Base-by-base conservation (phyloP, 805 yeast genomes). In the Candida xyloterini region DNA sequence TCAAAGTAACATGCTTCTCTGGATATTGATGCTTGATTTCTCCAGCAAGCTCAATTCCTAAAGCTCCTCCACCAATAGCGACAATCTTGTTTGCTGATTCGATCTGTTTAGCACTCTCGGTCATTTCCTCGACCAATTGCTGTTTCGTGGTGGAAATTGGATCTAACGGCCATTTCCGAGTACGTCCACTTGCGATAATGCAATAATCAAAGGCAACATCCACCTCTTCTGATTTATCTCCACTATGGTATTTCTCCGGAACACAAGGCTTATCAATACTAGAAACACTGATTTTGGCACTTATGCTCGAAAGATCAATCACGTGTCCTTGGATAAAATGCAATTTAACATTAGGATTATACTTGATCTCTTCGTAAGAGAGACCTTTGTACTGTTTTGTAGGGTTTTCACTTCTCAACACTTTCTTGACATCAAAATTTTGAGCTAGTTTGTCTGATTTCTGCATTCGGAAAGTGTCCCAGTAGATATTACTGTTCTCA, bases 101-200 rank as follows among this genome's bases (percentile, higher is more conserved):
- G 33, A 76, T 63, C n/a, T 56, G 52, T 1, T 50, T 47, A 20
- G 50, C 48, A 27, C 66, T 60, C 15, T 52, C 47, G 4, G 42
- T 35, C 77, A 76, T 74, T 47, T 76, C 81, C 14, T 54, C 42
- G 20, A 67, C 40, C 47, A 62, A 74, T 7, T 52, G 53, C 13
- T 62, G 60, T 35, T 52, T 57, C 10, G 69, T 67, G 32, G 47
- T 49, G 0, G 71, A 77, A n/a, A 59, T 51, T 3, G 80, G 81
- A 25, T 75, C 74, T 26, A 73, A 67, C 10, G 81, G 81, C 78
- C 78, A 74, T 29, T 60, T 58, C 44, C 81, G 58, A 37, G 73
- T 62, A 52, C 80, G 60, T 1, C 81, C 81, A 2, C 73, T 56
- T 5, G 79, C 75, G 37, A 66, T 52, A 9, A 75, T 59, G 15